phyloP scores from a whole-genome alignment of 2,329 filamentous ascomycete genomes.

The Coleophoma cylindrospora region DNA sequence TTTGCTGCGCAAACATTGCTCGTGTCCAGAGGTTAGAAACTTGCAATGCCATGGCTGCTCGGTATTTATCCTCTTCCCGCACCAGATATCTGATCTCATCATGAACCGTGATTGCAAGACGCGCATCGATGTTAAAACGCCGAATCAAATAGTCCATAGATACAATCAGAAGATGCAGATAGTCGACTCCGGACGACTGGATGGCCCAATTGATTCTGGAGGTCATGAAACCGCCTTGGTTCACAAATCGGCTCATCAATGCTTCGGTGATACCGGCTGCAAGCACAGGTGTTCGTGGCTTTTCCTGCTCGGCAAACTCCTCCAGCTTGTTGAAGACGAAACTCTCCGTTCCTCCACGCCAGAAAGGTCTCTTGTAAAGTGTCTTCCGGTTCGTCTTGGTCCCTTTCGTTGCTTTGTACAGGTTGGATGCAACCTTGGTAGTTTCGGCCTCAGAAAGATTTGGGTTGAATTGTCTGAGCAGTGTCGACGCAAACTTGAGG shows the following conservation, averaged over 20 bases:
- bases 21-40: conserved; percentile 94
- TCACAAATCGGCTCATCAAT: conserved; percentile 81
- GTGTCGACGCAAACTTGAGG: conserved; percentile 82
- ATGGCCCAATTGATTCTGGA: conserved; percentile 99
- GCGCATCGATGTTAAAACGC: conserved; percentile 78
- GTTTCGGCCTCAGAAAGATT: conserved; percentile 76
- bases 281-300: conserved; percentile 83
- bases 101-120: conserved; percentile 89
- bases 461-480: conserved; percentile 92
- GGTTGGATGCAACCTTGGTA: conserved; percentile 64
- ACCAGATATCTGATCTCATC: conserved; percentile 97
- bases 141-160: conserved; percentile 90
- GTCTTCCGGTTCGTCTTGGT: conserved; percentile 72
- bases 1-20: conserved; percentile 95
- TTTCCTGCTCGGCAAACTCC: conserved; percentile 93
- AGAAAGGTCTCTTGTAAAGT: conserved; percentile 74
- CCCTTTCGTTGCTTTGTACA: conserved; percentile 90
- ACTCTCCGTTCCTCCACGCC: conserved; percentile 93
- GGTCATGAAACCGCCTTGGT: conserved; percentile 87
- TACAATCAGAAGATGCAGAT: conserved; percentile 88
- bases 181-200: conserved; percentile 94
- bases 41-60: conserved; percentile 87
- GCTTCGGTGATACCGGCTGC: conserved; percentile 96
- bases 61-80: conserved; percentile 78
- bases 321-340: conserved; percentile 98